phyloP scores from a whole-genome alignment of 345 rosid species.

The Salix exigua region DNA sequence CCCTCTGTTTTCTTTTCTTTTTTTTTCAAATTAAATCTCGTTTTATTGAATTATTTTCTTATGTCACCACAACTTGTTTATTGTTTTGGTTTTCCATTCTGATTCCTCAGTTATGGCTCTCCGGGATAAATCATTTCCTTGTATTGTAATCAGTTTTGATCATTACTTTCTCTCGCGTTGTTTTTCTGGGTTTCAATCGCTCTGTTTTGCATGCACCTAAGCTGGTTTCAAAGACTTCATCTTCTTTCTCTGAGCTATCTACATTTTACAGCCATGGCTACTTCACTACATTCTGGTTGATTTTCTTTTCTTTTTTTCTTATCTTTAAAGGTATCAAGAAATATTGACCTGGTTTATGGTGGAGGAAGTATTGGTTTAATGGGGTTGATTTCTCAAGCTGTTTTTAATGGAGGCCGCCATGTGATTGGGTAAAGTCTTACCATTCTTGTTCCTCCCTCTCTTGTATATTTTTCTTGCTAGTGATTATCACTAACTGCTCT shows the following conservation, averaged over 20 bases:
- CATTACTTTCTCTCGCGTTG: background rate
- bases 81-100: background rate
- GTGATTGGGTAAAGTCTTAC: conserved; percentile 55
- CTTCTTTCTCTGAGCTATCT: conserved; percentile 1
- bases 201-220: background rate
- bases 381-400: conserved; percentile 89
- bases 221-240: background rate
- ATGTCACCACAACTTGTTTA: background rate
- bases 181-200: background rate
- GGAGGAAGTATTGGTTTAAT: conserved; percentile 93
- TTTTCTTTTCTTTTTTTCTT: background rate
- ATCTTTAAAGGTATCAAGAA: conserved; percentile 58
- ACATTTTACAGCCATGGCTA: background rate
- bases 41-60: background rate
- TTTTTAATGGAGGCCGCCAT: conserved; percentile 79
- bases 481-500: conserved; percentile 28
- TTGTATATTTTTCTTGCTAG: background rate
- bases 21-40: background rate
- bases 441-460: background rate
- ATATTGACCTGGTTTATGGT: conserved; percentile 88
- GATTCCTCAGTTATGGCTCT: conserved; percentile 7
- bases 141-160: background rate
- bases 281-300: no score
- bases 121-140: background rate
- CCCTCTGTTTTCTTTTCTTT: background rate